These are phyloP conservation scores for Xylariales sp. DNA, from an alignment of 2,329 filamentous ascomycete genomes.

Conservation along the genomic window DNA sequence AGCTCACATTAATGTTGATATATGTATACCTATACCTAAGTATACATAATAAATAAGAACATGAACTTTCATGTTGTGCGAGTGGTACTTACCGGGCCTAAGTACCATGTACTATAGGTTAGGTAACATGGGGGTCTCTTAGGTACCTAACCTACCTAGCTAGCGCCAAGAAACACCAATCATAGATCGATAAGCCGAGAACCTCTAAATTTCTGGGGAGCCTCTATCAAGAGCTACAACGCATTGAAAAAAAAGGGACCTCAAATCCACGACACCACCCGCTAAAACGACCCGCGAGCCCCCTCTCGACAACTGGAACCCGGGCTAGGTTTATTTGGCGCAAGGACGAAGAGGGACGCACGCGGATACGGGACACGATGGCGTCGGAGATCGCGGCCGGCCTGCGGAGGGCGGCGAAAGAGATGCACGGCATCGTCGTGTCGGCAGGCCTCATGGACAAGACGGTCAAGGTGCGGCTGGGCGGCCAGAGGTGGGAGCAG, in stretches of 20 bases:
- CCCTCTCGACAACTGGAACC: neutral
- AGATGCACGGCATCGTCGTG: constrained; percentile 76
- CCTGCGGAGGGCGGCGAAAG: constrained; percentile 59
- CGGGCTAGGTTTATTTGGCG: no score
- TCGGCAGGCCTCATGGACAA: constrained; percentile 82
- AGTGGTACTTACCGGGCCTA: no score
- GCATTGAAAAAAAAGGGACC: constrained; percentile 8
- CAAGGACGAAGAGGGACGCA: neutral
- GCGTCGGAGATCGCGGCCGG: constrained; percentile 39
- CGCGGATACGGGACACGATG: constrained; percentile 9
- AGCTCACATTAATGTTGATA: no score
- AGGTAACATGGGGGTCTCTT: neutral
- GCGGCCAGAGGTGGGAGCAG: constrained; percentile 77
- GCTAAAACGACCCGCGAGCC: constrained; percentile 10
- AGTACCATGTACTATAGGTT: no score
- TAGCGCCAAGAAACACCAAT: constrained; percentile 20
- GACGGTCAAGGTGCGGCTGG: constrained; percentile 82
- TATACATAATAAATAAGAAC: no score
- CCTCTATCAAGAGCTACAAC: neutral
- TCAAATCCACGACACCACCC: neutral
- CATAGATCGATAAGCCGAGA: constrained; percentile 28
- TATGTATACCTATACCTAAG: no score
- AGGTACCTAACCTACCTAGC: no score
- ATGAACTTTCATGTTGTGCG: no score
- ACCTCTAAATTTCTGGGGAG: constrained; percentile 27